Evolutionary conservation across 108 stramenopile species (phyloP), one percentile per base, ranked within the genome.

Genomic region (Cylindrotheca closterium): DNA sequence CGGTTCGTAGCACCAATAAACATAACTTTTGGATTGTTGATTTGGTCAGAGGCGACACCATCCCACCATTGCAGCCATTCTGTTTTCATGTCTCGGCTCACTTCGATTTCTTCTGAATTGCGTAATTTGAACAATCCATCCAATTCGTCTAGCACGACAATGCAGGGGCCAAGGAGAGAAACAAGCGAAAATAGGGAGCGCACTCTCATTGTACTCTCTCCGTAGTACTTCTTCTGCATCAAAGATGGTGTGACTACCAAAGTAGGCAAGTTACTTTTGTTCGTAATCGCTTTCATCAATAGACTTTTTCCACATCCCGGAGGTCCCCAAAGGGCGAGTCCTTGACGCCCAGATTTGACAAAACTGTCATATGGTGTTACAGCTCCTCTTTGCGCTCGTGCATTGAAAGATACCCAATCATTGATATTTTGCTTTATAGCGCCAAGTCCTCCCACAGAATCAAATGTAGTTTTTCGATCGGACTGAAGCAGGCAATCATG

Each of bases 21-120:
- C 3, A 90, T 21, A 10, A 93, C 61, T n/a, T 24, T 59, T 7
- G 23, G 58, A 55, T 49, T 37, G 24, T 28, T 47, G 25, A 59
- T 45, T 25, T 33, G 68, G 27, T 70, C 54, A 42, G 68, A 45
- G 21, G 63, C 57, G 22, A 86, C 45, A 25, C 84, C 98, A 74
- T 98, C 97, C 88, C 95, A 94, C 71, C 96, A 87, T 45, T 96
- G 93, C 30, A 98, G 65, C 64, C 97, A 96, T 79, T 99, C 99
- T 22, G 93, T 96, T 71, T 98, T 97, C 32, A 99, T 60, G n/a
- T 98, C 89, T 2, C 97, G 67, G 26, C 70, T 72, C 3, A 92
- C 96, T 37, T 96, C 96, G 59, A 96, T 88, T 67, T 96, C 95
- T 18, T 93, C 82, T 5, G 76, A 72, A 26, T 55, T 31, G 8